Evolutionary conservation across 306 rosid genomes (phyloP), one percentile per base, ranked within the genome.

Genomic region (Vachellia pachyceras): DNA sequence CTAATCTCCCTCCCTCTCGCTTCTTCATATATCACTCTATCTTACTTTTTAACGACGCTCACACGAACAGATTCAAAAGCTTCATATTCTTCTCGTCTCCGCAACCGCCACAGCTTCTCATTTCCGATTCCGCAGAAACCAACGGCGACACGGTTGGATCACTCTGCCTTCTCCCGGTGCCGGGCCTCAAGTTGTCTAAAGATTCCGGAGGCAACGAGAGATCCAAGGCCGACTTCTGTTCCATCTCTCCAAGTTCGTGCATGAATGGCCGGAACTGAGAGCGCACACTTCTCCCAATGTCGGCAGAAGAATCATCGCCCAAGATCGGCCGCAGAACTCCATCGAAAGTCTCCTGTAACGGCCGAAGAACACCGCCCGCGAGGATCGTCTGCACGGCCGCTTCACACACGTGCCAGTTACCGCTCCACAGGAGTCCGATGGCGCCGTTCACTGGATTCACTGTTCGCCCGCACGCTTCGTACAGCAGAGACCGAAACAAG

Each of bases 391-490:
- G 86, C n/a, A 87, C 90, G 1, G 94, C 93, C 6, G 85, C 74
- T 78, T 84, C 83, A 73, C 94, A 92, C 35, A 84, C 79, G 83
- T 90, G 88, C 94, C 92, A 92, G 83, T 89, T 89, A 7, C 93
- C 97, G 33, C 76, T 84, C 1, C 77, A 83, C 0, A 92, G 78
- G 2, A 92, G 85, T 14, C 97, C 97, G 10, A 92, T 85, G 3
- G 93, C 90, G 0, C 94, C 93, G 81, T 83, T 81, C 37, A 92
- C 93, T 17, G 94, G 97, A 39, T 90, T 92, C 22, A 90, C 81
- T 23, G 90, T 87, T 25, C 94, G 88, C 2, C 97, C 94, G 60
- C 94, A 90, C 11, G 93, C 97, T 74, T 92, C 94, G 40, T 79
- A 89, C 0, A 90, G 72, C 55, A 92, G 88, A 50, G 97, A 92